Base-by-base conservation (phyloP, 352 stramenopile species). In the Globisporangium lucens region DNA sequence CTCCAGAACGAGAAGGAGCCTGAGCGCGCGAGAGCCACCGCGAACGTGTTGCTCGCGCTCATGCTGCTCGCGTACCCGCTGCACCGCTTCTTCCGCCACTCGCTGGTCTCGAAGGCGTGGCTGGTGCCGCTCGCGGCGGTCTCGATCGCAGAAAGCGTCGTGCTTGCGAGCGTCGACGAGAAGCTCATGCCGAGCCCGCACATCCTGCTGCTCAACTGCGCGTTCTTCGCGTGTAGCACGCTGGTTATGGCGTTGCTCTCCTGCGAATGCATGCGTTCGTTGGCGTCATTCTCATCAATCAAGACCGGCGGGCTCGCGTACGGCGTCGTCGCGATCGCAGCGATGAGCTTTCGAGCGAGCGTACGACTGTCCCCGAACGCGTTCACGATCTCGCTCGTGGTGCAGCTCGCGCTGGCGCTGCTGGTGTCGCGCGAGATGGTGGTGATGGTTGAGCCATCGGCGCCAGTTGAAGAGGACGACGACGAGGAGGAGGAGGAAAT, bases 21-120 rank as follows among this genome's bases (percentile, higher is more conserved):
- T 15, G 59, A 56, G 8, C 27, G 59, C 17, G n/a, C 15, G 57
- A 20, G 33, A 20, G 15, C 9, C 22, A 52, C n/a, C 9, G 43
- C 43, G 27, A 65, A 36, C 10, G 17, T 35, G 20, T 15, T 29
- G 29, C 51, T 65, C 59, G 59, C 59, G 43, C 59, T 65, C 43
- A 65, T 65, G 59, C 43, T 65, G 17, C 17, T 57, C 43, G 35
- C 59, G 17, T 65, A 65, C 43, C 59, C 43, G 20, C 59, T 65
- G 27, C 27, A 33, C 9, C 59, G 59, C 27, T 57, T 65, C 43
- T 51, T 51, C 43, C 51, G 27, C 20, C 43, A 49, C 59, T 30
- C 41, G 9, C 17, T 41, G 7, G 3, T 65, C 17, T 35, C 15
- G 43, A 41, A 46, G 27, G 29, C 29, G 29, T 65, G 59, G 59